Base-by-base conservation (phyloP, 768 basidiomycete species). In the Calocera viscosa region DNA sequence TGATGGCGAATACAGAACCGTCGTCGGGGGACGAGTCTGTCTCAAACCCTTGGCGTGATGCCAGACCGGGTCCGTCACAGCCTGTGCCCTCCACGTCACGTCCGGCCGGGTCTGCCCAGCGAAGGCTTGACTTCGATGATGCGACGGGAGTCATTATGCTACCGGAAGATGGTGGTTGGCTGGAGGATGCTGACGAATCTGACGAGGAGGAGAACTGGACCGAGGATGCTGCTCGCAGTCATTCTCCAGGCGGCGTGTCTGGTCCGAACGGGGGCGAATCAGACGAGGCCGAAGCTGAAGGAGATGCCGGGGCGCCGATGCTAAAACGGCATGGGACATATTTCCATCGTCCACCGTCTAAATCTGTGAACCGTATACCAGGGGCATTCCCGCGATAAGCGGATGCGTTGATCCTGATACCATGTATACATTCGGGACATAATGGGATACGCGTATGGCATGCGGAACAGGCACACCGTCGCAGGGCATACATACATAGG, bases 121-220 rank as follows among this genome's bases (percentile, higher is more conserved):
- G 89, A 72, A 82, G 89, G 19, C 75, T 91, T 65, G 92, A 90
- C 76, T 94, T 87, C 69, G 91, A 94, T 73, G 86, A 85, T 64
- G 91, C 85, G 2, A 89, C 89, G 1, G 93, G 93, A 0, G 90
- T 94, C 38, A 94, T 94, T 70, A 87, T 88, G 81, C 77, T 94
- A 1, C 91, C 92, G 0, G 91, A 93, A 40, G 82, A 85, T 70
- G 75, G 73, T 49, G 53, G 22, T 7, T 60, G 53, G 53, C 53
- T 60, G 2, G 82, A 79, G 33, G 81, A 83, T 69, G 70, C 72
- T 72, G 40, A 73, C 70, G 73, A 73, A 63, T 38, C 70, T 67
- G 65, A 71, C 67, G 47, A 65, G 19, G 49, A 66, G 32, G 66
- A 64, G 35, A 63, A 69, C 43, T 89, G 88, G 84, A 76, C 87